Percentiles rank a stretch among this genome's conserved stretches.
These are phyloP conservation scores for Alliaria petiolata DNA, from an alignment of 345 rosid species.

Conservation along the genomic window DNA sequence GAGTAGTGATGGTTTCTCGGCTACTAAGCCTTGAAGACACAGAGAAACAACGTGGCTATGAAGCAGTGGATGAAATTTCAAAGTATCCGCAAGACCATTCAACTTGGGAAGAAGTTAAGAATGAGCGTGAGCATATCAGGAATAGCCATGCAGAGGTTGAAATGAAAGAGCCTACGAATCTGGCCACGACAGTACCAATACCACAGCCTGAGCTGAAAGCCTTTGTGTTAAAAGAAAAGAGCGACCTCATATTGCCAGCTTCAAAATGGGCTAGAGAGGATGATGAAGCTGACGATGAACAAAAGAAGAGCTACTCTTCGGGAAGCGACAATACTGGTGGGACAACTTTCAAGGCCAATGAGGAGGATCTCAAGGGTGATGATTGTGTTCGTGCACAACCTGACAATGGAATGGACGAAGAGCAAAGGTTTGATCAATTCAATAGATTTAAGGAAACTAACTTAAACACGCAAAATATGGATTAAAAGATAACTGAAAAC, in stretches of 20 bases:
- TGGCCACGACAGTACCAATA: slow-evolving; percentile 42
- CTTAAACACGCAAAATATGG: background rate
- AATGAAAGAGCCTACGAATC: slow-evolving; percentile 39
- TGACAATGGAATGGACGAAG: slow-evolving; percentile 75
- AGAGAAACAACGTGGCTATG: slow-evolving; percentile 85
- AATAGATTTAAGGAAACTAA: background rate
- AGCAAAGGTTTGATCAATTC: slow-evolving; percentile 59
- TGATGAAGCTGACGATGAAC: slow-evolving; percentile 85
- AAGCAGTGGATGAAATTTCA: slow-evolving; percentile 67
- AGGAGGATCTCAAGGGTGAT: slow-evolving; percentile 48
- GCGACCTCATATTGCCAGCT: slow-evolving; percentile 72
- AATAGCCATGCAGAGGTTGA: slow-evolving; percentile 45
- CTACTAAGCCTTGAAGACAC: slow-evolving; percentile 93
- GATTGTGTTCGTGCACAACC: slow-evolving; percentile 45
- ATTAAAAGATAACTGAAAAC: slow-evolving; percentile 1
- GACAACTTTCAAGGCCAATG: slow-evolving; percentile 54
- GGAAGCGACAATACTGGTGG: slow-evolving; percentile 85
- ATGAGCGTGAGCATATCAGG: slow-evolving; percentile 39
- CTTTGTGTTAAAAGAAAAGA: slow-evolving; percentile 65
- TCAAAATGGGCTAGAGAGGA: slow-evolving; percentile 98
- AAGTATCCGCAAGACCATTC: slow-evolving; percentile 54
- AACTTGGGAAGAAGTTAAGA: slow-evolving; percentile 50
- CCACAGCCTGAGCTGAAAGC: slow-evolving; percentile 71
- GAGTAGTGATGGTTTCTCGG: slow-evolving; percentile 94
- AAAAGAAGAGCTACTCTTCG: slow-evolving; percentile 78